phyloP scores from a whole-genome alignment of 2,329 filamentous ascomycete species.

The Aspergillus luchuensis region DNA sequence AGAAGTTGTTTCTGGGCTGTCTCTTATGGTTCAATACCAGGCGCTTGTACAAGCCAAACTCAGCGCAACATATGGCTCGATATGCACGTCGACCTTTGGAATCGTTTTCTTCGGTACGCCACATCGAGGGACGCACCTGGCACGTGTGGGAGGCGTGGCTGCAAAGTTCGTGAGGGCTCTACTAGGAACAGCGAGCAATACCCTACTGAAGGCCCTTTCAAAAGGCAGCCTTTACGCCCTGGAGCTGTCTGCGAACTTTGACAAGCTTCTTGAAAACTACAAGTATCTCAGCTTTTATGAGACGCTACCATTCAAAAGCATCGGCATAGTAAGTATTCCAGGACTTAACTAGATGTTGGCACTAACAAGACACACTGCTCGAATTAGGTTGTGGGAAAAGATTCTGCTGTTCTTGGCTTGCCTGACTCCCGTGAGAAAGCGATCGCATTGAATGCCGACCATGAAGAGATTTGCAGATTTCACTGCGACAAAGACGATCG shows the following conservation, averaged over 20 bases:
- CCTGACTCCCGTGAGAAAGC: constrained; percentile 21
- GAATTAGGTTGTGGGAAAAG: constrained; percentile 23
- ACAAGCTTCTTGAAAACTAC: constrained; percentile 16
- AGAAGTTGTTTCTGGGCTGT: not conserved
- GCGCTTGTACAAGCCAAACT: constrained; percentile 22
- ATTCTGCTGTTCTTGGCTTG: constrained; percentile 24
- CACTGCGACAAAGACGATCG: constrained; percentile 14
- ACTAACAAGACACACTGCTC: not conserved
- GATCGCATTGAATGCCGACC: constrained; percentile 22
- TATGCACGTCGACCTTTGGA: constrained; percentile 22
- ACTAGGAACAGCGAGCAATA: constrained; percentile 21
- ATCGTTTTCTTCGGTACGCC: constrained; percentile 31
- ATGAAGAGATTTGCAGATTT: constrained; percentile 25
- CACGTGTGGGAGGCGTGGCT: constrained; percentile 20
- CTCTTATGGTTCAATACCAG: constrained; percentile 1
- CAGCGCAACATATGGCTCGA: constrained; percentile 16
- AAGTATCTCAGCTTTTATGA: constrained; percentile 20
- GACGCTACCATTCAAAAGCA: constrained; percentile 15
- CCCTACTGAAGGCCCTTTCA: constrained; percentile 25
- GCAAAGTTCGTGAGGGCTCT: constrained; percentile 21
- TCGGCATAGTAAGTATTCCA: constrained; percentile 14
- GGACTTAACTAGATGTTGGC: too few relatives aligned
- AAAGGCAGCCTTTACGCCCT: constrained; percentile 20
- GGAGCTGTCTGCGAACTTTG: constrained; percentile 18
- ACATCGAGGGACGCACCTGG: constrained; percentile 26